These are phyloP conservation scores for Globisporangium ultimum DNA, from an alignment of 352 stramenopile species.

Conservation along the genomic window DNA sequence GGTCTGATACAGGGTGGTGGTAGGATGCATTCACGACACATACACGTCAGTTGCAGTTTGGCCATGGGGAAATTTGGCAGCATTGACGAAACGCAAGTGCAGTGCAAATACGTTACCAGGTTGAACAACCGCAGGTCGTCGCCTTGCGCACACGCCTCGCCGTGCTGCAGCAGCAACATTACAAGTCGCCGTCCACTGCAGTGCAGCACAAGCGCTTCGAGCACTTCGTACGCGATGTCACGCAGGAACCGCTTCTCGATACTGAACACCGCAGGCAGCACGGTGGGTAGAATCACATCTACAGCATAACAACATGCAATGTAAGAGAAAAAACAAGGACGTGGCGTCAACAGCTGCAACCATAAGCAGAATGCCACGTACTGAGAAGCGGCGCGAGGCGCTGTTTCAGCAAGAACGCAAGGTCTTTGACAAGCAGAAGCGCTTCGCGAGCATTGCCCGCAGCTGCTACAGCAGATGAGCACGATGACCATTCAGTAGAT, in stretches of 20 bases:
- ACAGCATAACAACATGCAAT: not conserved
- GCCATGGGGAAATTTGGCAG: too few species aligned
- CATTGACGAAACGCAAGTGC: not conserved
- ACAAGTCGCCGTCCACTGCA: slow-evolving; percentile 44
- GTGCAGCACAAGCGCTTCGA: slow-evolving; percentile 48
- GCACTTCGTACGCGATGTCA: slow-evolving; percentile 52
- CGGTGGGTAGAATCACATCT: slow-evolving; percentile 46
- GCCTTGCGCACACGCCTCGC: slow-evolving; percentile 19
- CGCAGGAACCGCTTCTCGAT: slow-evolving; percentile 56
- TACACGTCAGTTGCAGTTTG: not conserved
- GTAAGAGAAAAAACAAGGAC: too few species aligned
- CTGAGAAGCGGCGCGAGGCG: slow-evolving; percentile 48
- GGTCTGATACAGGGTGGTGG: slow-evolving; percentile 21
- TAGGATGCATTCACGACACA: not conserved
- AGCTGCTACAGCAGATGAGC: not conserved
- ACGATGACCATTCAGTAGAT: slow-evolving; percentile 9
- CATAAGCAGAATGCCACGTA: slow-evolving; percentile 8
- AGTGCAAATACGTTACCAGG: slow-evolving; percentile 22
- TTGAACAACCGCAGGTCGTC: slow-evolving; percentile 51
- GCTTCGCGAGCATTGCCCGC: slow-evolving; percentile 23
- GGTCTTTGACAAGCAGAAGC: slow-evolving; percentile 51
- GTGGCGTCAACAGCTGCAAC: too few species aligned
- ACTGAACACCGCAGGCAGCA: slow-evolving; percentile 44
- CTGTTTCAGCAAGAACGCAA: slow-evolving; percentile 49
- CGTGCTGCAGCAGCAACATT: slow-evolving; percentile 30